Base-by-base conservation (phyloP, 306 rosid species). In the Mucuna pruriens region DNA sequence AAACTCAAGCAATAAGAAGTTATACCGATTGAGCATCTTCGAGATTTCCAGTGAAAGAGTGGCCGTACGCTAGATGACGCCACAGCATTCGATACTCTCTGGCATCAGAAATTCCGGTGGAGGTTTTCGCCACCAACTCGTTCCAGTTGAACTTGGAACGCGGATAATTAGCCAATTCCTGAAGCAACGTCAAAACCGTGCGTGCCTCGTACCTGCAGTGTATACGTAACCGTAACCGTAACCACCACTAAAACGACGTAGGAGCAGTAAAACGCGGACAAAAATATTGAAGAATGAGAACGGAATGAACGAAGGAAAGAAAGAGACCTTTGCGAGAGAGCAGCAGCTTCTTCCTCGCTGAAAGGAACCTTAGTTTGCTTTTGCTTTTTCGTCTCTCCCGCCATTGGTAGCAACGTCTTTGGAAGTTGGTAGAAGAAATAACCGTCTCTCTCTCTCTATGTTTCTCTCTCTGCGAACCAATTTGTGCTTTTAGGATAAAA, bases 71-170 rank as follows among this genome's bases (percentile, higher is more conserved):
- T 49, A 95, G 48, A 87, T 91, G 94, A 23, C 90, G 98, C 98
- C 98, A 92, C 3, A 95, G 71, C 92, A 95, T 92, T 72, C 88
- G 97, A 83, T 84, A 91, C 82, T 95, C 97, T 72, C 87, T 81
- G 11, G 92, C 90, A 88, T 80, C 87, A 1, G 91, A 86, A 80
- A 95, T 92, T n/a, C 97, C 97, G 9, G 94, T 94, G 2, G 93
- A 81, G 9, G 91, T 89, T 48, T 83, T 85, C 42, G 78, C 81
- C 31, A 89, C 91, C 88, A 94, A 51, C n/a, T 72, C 86, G 58
- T 91, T 84, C 97, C 97, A 95, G 68, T 92, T 89, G 29, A 92
- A 82, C 75, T 92, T 90, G 49, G 9, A 33, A 3, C 71, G 77
- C 3, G 92, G 40, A 17, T 55, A 48, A 57, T 60, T 84, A 1